Percentiles rank a stretch among this genome's conserved stretches.
Evolutionary conservation across 768 basidiomycete species (phyloP).

Genomic region (Albatrellus ellisii): DNA sequence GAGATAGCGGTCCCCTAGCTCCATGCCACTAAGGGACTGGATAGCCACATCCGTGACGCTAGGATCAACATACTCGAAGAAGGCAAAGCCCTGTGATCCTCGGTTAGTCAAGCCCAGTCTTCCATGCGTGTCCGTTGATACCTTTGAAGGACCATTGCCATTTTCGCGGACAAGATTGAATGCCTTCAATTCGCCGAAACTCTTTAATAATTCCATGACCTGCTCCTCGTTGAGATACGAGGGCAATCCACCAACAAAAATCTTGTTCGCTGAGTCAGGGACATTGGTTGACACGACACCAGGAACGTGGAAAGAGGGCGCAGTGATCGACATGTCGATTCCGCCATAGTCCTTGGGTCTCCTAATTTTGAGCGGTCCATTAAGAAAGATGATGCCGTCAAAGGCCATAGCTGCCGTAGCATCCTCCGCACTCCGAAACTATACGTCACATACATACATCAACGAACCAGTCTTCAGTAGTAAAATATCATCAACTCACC

Average conservation of each 20-base stretch:
- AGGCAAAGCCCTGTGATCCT: constrained; percentile 78
- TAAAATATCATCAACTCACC: constrained; percentile 31
- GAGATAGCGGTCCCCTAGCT: constrained; percentile 88
- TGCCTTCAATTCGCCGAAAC: constrained; percentile 92
- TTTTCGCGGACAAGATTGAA: constrained; percentile 98
- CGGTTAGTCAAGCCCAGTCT: neutral
- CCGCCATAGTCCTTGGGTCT: constrained; percentile 97
- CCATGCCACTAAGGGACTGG: constrained; percentile 93
- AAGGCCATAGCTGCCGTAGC: constrained; percentile 95
- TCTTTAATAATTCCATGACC: constrained; percentile 94
- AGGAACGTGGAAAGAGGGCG: constrained; percentile 66
- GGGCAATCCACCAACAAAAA: constrained; percentile 94
- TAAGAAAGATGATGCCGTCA: constrained; percentile 93
- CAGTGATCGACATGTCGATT: constrained; percentile 34
- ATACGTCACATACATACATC: constrained; percentile 6
- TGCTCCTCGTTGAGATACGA: constrained; percentile 96
- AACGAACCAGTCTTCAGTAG: neutral
- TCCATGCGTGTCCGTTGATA: constrained; percentile 19
- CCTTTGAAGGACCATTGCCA: constrained; percentile 81
- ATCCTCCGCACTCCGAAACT: constrained; percentile 98
- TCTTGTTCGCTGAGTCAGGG: constrained; percentile 94
- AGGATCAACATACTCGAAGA: constrained; percentile 94
- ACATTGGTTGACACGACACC: constrained; percentile 96
- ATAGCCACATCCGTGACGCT: constrained; percentile 90
- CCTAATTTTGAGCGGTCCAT: constrained; percentile 92